Percentiles rank a stretch among this genome's conserved stretches.
phyloP scores from a whole-genome alignment of 1,139 yeast genomes.

The Pneumocystis carinii region DNA sequence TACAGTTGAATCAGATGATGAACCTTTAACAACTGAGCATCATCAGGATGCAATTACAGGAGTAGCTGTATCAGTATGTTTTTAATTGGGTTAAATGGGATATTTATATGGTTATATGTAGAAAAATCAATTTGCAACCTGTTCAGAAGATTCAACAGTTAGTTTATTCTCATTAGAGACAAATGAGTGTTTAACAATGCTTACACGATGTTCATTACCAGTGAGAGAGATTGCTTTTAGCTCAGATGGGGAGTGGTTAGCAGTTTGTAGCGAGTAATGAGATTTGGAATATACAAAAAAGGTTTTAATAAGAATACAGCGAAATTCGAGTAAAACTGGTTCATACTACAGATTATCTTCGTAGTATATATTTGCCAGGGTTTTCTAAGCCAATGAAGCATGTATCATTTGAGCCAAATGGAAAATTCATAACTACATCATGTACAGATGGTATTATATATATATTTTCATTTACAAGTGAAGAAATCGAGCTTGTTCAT shows the following conservation, averaged over 20 bases:
- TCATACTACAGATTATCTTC: conserved; percentile 31
- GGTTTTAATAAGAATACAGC: conserved; percentile 8
- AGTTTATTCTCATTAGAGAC: conserved; percentile 20
- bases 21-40: conserved; percentile 22
- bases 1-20: conserved; percentile 20
- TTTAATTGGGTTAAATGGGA: not conserved
- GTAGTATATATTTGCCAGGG: conserved; percentile 25
- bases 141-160: conserved; percentile 27
- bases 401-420: conserved; percentile 46
- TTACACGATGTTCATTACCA: conserved; percentile 38
- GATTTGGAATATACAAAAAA: not conserved
- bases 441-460: conserved; percentile 53
- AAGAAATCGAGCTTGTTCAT: conserved; percentile 27
- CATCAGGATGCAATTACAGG: conserved; percentile 21
- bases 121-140: conserved; percentile 22
- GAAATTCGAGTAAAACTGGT: conserved; percentile 48
- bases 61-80: conserved; percentile 14
- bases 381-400: conserved; percentile 30
- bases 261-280: conserved; percentile 52
- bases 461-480: conserved; percentile 44
- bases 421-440: conserved; percentile 47
- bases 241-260: conserved; percentile 53
- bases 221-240: conserved; percentile 51
- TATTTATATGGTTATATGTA: not conserved
- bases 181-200: conserved; percentile 17